phyloP scores from a whole-genome alignment of 2,329 filamentous ascomycete genomes.

The Botrytis elliptica region DNA sequence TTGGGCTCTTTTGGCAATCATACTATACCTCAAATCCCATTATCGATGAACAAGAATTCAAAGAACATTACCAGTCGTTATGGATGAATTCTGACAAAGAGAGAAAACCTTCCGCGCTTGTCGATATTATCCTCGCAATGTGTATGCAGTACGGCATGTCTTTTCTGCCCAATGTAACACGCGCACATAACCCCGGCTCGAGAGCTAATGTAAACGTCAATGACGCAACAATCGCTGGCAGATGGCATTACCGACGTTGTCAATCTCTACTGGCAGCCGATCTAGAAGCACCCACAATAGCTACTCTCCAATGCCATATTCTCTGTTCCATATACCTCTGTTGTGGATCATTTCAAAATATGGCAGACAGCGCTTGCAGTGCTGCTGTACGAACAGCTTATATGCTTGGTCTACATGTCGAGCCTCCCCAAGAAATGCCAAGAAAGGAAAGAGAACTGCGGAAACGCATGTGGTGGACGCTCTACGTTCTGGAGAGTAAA shows the following conservation, averaged over 20 bases:
- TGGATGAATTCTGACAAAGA: constrained; percentile 37
- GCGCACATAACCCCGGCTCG: constrained; percentile 15
- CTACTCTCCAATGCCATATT: constrained; percentile 44
- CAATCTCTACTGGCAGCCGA: constrained; percentile 42
- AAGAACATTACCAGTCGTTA: constrained; percentile 45
- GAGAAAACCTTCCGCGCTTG: constrained; percentile 48
- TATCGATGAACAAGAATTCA: constrained; percentile 47
- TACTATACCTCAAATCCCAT: constrained; percentile 46
- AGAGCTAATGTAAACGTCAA: constrained; percentile 28
- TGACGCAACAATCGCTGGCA: constrained; percentile 42
- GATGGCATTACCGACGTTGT: constrained; percentile 44
- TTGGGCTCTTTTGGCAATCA: constrained; percentile 49
- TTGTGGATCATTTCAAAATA: constrained; percentile 43
- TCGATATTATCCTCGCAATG: constrained; percentile 52
- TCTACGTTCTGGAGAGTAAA: constrained; percentile 46
- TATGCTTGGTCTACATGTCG: constrained; percentile 44
- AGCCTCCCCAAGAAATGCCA: constrained; percentile 40
- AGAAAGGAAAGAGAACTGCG: constrained; percentile 41
- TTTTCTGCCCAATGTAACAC: constrained; percentile 25
- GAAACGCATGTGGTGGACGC: constrained; percentile 48
- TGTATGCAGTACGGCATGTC: constrained; percentile 50
- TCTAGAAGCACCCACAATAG: constrained; percentile 42
- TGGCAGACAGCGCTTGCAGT: constrained; percentile 40
- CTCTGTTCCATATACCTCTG: constrained; percentile 43
- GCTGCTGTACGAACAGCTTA: constrained; percentile 42